Conservation (phyloP, 345 rosid species). For the Alliaria petiolata region DNA sequence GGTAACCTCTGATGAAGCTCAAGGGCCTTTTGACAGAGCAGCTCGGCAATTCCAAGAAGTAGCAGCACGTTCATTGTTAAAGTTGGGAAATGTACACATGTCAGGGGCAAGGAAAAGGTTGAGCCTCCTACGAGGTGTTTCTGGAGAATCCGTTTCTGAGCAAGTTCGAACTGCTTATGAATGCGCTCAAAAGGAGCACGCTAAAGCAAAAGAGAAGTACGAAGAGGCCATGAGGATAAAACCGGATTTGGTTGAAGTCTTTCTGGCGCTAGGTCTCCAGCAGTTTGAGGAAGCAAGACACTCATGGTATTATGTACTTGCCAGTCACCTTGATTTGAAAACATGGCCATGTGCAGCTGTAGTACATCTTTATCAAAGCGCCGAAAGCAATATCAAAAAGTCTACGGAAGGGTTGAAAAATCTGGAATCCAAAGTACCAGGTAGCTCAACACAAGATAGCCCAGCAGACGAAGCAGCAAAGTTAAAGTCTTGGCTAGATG, state of each 20-base stretch:
- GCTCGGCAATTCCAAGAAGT: slow-evolving; percentile 83
- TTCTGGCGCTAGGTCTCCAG: slow-evolving; percentile 69
- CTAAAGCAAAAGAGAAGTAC: slow-evolving; percentile 55
- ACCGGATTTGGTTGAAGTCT: slow-evolving; percentile 71
- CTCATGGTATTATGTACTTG: slow-evolving; percentile 72
- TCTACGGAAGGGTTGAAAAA: slow-evolving; percentile 71
- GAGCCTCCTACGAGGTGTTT: slow-evolving; percentile 49
- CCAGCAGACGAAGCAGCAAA: slow-evolving; percentile 49
- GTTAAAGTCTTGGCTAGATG: slow-evolving; percentile 63
- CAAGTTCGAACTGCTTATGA: slow-evolving; percentile 56
- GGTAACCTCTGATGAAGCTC: slow-evolving; percentile 85
- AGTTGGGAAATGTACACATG: slow-evolving; percentile 89
- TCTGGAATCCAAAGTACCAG: slow-evolving; percentile 35
- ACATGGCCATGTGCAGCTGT: slow-evolving; percentile 63
- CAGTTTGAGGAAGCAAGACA: slow-evolving; percentile 91
- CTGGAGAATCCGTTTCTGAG: slow-evolving; percentile 49
- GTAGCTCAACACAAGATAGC: slow-evolving; percentile 43
- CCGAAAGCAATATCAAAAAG: slow-evolving; percentile 70
- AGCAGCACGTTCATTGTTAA: slow-evolving; percentile 82
- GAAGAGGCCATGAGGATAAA: slow-evolving; percentile 78
- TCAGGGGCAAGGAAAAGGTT: slow-evolving; percentile 73
- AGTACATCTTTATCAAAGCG: slow-evolving; percentile 55
- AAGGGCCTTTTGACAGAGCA: slow-evolving; percentile 58
- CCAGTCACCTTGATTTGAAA: slow-evolving; percentile 51
- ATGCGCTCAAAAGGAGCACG: slow-evolving; percentile 53